Conservation (phyloP, 148 eudicot species). For the Silene latifolia region DNA sequence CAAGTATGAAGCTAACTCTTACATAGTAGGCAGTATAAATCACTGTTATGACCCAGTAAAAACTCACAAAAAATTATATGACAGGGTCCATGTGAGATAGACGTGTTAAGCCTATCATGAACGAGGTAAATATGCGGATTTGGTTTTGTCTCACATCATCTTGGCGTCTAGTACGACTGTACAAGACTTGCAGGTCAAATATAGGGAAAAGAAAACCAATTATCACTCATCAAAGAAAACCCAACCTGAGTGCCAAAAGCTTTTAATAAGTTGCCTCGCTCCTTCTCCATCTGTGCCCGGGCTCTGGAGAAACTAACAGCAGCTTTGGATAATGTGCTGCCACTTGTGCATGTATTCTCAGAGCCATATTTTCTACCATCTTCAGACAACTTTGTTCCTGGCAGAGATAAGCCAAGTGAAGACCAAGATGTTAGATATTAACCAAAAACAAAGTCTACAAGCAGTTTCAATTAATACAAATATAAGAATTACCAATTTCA, state of each 20-base stretch:
- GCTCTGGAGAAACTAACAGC: conserved; percentile 80
- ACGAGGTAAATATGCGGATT: not conserved
- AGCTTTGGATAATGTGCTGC: conserved; percentile 82
- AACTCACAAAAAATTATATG: too few species aligned
- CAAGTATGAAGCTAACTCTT: too few species aligned
- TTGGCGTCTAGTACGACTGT: not conserved
- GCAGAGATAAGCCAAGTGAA: conserved; percentile 1
- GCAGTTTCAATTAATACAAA: not conserved
- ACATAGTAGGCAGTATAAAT: too few species aligned
- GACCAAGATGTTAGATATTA: conserved; percentile 14
- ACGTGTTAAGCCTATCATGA: not conserved
- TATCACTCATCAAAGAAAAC: not conserved
- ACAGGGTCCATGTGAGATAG: too few species aligned
- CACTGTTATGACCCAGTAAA: too few species aligned
- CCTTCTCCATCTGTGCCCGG: conserved; percentile 93
- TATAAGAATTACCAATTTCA: conserved; percentile 59
- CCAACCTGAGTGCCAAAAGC: conserved; percentile 96
- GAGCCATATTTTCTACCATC: conserved; percentile 92
- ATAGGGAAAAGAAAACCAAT: not conserved
- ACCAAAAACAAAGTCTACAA: conserved; percentile 7
- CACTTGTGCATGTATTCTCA: conserved; percentile 95
- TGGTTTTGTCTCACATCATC: not conserved
- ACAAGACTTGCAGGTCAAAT: not conserved
- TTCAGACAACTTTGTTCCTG: conserved; percentile 95
- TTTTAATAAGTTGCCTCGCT: conserved; percentile 81